These are phyloP conservation scores for Barnettozyma sp. DNA, from an alignment of 805 yeast species.

Conservation along the genomic window DNA sequence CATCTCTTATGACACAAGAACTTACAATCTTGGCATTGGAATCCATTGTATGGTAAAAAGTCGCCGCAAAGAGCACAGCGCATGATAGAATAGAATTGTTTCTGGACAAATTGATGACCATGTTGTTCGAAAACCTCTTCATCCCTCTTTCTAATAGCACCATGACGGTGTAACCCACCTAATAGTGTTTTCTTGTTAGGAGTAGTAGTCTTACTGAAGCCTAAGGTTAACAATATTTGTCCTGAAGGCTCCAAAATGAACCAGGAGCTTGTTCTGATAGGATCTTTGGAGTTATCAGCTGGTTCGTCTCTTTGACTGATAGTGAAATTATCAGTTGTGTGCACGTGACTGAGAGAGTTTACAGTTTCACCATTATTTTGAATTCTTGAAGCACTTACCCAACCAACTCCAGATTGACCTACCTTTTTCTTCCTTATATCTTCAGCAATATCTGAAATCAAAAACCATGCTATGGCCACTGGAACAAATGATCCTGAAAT, in stretches of 20 bases:
- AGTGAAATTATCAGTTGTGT: slow-evolving; percentile 22
- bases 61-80: slow-evolving; percentile 97
- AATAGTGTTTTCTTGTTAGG: slow-evolving; percentile 39
- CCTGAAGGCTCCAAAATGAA: slow-evolving; percentile 92
- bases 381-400: slow-evolving; percentile 76
- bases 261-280: slow-evolving; percentile 67
- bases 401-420: slow-evolving; percentile 71
- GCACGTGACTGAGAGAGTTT: slow-evolving; percentile 11
- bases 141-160: slow-evolving; percentile 93
- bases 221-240: slow-evolving; percentile 68
- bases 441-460: slow-evolving; percentile 87
- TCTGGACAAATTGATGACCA: slow-evolving; percentile 95
- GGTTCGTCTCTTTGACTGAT: slow-evolving; percentile 11
- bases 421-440: slow-evolving; percentile 89
- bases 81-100: slow-evolving; percentile 93
- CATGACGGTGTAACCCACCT: slow-evolving; percentile 86
- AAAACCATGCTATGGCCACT: slow-evolving; percentile 88
- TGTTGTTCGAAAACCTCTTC: slow-evolving; percentile 86
- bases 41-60: slow-evolving; percentile 80
- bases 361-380: slow-evolving; percentile 18
- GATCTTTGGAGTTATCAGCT: slow-evolving; percentile 15
- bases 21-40: slow-evolving; percentile 79
- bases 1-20: slow-evolving; percentile 78
- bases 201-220: slow-evolving; percentile 64
- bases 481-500: slow-evolving; percentile 62